phyloP scores from a whole-genome alignment of 2,329 filamentous ascomycete species.

The Phyllosticta citribraziliensis region DNA sequence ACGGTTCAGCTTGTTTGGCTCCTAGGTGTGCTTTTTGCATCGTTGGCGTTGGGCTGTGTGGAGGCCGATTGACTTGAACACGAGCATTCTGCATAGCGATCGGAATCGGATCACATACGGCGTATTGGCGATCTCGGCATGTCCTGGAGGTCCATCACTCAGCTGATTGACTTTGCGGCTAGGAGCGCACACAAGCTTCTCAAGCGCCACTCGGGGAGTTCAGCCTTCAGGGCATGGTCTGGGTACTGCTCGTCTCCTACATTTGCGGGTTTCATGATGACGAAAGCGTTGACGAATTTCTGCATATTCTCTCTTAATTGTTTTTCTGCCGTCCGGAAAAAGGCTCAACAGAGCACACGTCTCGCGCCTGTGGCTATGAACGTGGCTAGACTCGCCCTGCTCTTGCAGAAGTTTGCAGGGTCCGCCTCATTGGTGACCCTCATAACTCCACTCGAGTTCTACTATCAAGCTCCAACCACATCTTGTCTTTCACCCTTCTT shows the following conservation, averaged over 20 bases:
- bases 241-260: background rate
- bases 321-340: background rate
- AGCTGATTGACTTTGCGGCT: background rate
- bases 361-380: background rate
- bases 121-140: conserved; percentile 3
- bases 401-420: background rate
- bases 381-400: background rate
- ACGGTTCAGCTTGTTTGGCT: conserved; percentile 19
- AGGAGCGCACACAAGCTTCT: background rate
- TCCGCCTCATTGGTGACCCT: background rate
- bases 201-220: background rate
- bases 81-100: conserved; percentile 8
- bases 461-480: background rate
- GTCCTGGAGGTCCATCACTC: background rate
- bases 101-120: conserved; percentile 1
- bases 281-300: conserved; percentile 7
- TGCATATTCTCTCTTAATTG: conserved; percentile 1
- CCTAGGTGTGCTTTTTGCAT: conserved; percentile 4
- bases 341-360: no score
- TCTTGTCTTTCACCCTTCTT: background rate
- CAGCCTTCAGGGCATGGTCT: background rate
- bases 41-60: conserved; percentile 9
- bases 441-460: background rate
- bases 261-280: conserved; percentile 2
- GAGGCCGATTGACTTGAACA: conserved; percentile 5